These are phyloP conservation scores for Mortierella sp. DNA, from an alignment of 371 early-diverging fungal genomes.

Conservation along the genomic window DNA sequence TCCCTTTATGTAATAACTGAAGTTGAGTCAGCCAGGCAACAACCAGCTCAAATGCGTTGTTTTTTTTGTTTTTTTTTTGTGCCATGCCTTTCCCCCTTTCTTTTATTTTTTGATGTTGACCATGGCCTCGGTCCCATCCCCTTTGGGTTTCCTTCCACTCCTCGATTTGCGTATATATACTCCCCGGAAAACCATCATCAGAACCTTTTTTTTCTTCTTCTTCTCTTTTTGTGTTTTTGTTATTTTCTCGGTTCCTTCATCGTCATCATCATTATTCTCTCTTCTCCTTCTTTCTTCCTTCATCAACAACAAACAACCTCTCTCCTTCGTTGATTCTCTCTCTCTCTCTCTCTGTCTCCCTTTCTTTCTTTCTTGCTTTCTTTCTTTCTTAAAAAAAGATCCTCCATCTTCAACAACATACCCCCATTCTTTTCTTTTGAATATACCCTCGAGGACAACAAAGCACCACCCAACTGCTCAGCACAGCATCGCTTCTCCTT, in stretches of 20 bases:
- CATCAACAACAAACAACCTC: conserved; percentile 4
- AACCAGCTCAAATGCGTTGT: neutral
- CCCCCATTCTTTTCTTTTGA: neutral
- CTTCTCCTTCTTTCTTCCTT: neutral
- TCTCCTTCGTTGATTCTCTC: neutral
- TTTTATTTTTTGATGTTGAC: neutral
- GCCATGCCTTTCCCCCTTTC: neutral
- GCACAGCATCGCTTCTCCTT: conserved; percentile 9
- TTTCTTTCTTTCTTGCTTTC: too few relatives aligned
- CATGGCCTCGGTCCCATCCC: conserved; percentile 2
- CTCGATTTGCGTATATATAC: conserved; percentile 22
- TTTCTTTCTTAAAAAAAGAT: too few relatives aligned
- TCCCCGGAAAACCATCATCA: conserved; percentile 12
- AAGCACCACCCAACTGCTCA: neutral
- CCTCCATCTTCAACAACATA: neutral
- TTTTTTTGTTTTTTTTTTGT: neutral
- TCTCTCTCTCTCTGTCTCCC: neutral
- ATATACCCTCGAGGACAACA: neutral
- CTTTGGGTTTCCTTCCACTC: neutral
- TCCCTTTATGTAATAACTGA: neutral
- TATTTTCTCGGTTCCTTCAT: conserved; percentile 16
- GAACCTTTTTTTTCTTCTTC: conserved; percentile 15
- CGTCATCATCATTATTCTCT: conserved; percentile 20
- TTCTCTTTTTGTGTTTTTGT: conserved; percentile 15
- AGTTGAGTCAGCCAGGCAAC: neutral